Percentiles rank a stretch among this genome's conserved stretches.
Evolutionary conservation across 768 basidiomycete species (phyloP).

Genomic region (Naganishia onofrii): DNA sequence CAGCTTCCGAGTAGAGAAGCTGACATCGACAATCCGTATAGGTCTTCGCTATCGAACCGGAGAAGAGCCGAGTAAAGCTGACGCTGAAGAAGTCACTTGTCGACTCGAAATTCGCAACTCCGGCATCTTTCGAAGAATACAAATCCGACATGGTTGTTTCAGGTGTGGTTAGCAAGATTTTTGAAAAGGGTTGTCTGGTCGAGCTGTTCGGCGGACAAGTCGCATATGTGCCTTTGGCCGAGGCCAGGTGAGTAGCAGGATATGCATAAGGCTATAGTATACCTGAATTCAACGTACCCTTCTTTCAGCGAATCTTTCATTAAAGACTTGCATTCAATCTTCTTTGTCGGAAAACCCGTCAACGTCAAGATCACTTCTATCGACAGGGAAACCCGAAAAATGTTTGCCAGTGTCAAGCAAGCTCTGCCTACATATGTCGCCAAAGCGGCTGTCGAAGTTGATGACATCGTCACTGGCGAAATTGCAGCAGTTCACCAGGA

Average conservation of each 20-base stretch:
- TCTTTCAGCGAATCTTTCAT: conserved; percentile 62
- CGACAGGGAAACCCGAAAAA: conserved; percentile 61
- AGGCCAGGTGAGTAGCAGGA: conserved; percentile 64
- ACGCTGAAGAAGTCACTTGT: conserved; percentile 89
- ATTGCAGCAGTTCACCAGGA: conserved; percentile 81
- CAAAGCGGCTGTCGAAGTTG: conserved; percentile 45
- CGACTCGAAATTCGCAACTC: conserved; percentile 70
- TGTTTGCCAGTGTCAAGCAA: conserved; percentile 83
- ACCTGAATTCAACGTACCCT: conserved; percentile 54
- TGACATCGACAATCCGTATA: conserved; percentile 54
- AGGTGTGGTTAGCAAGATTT: conserved; percentile 78
- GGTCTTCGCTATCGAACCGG: conserved; percentile 73
- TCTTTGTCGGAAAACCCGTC: conserved; percentile 76
- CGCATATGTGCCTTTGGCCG: conserved; percentile 73
- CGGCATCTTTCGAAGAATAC: conserved; percentile 66
- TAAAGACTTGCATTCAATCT: conserved; percentile 57
- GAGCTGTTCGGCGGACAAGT: conserved; percentile 88
- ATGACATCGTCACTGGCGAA: conserved; percentile 43
- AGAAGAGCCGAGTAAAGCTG: conserved; percentile 73
- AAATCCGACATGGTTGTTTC: conserved; percentile 70
- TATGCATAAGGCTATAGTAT: conserved; percentile 12
- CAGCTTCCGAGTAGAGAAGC: too few relatives aligned
- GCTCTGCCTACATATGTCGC: conserved; percentile 57
- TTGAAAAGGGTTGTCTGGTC: conserved; percentile 74
- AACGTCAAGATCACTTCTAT: conserved; percentile 74